These are phyloP conservation scores for Pneumocystis murina DNA, from an alignment of 1,139 yeast species.

Conservation along the genomic window DNA sequence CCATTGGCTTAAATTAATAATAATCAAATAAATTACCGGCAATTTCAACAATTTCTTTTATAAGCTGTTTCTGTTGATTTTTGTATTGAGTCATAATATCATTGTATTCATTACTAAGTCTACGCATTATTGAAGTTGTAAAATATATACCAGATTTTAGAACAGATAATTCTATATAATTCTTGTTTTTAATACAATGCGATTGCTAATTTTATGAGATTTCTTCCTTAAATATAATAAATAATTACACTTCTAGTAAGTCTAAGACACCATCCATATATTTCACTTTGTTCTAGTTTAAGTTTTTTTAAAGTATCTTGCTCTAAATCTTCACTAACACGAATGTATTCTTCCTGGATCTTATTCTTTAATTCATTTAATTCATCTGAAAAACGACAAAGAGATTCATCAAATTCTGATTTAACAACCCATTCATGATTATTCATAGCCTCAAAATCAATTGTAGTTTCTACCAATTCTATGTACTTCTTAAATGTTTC, in stretches of 20 bases:
- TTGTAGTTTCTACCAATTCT: constrained; percentile 81
- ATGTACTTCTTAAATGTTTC: constrained; percentile 49
- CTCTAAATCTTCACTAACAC: constrained; percentile 57
- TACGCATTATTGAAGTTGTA: constrained; percentile 51
- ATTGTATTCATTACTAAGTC: constrained; percentile 44
- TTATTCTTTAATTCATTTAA: constrained; percentile 41
- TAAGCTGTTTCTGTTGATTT: constrained; percentile 58
- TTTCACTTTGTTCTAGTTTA: constrained; percentile 71
- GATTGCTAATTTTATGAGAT: neutral
- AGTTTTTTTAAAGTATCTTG: constrained; percentile 77
- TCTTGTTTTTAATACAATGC: neutral
- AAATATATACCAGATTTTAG: constrained; percentile 91
- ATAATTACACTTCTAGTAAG: constrained; percentile 49
- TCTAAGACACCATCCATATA: constrained; percentile 88
- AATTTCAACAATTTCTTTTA: constrained; percentile 65
- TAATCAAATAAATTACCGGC: constrained; percentile 23
- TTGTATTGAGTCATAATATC: constrained; percentile 54
- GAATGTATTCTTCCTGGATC: constrained; percentile 46
- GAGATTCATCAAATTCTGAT: constrained; percentile 74
- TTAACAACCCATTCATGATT: constrained; percentile 68
- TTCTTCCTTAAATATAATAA: neutral
- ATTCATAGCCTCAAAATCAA: constrained; percentile 70
- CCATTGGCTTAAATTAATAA: neutral
- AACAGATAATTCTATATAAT: constrained; percentile 56
- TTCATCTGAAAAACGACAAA: constrained; percentile 44